Evolutionary conservation across 108 stramenopile genomes (phyloP).

Genomic region (Conticribra guillardii): DNA sequence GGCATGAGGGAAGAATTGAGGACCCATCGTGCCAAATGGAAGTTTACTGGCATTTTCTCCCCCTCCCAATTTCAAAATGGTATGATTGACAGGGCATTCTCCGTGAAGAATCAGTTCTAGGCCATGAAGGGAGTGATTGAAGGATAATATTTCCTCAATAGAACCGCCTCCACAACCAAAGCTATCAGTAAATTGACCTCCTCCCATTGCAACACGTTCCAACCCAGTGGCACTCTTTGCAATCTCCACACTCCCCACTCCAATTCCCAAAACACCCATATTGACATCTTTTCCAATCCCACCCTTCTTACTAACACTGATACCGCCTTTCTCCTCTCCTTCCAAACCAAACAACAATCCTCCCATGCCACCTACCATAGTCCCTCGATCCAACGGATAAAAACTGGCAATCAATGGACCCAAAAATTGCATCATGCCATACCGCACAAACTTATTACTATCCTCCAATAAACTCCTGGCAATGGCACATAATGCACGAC

Average conservation of each 20-base stretch:
- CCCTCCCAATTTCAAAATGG: conserved; percentile 19
- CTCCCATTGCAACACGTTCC: conserved; percentile 7
- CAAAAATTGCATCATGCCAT: conserved; percentile 92
- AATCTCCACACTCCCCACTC: conserved; percentile 38
- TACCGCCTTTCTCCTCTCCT: neutral
- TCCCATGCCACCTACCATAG: conserved; percentile 51
- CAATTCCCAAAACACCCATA: conserved; percentile 36
- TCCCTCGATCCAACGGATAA: conserved; percentile 72
- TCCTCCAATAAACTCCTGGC: conserved; percentile 75
- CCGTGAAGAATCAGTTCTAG: conserved; percentile 48
- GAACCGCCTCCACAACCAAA: conserved; percentile 4
- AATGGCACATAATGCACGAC: conserved; percentile 69
- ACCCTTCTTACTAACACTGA: neutral
- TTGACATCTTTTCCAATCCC: neutral
- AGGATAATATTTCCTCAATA: conserved; percentile 35
- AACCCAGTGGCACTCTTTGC: conserved; percentile 44
- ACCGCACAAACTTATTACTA: conserved; percentile 74
- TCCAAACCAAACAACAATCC: conserved; percentile 29
- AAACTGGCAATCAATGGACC: conserved; percentile 87
- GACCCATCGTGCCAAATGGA: conserved; percentile 63
- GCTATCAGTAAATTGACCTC: neutral
- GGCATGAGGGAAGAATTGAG: conserved; percentile 90
- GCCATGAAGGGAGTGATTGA: conserved; percentile 48
- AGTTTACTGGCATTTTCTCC: conserved; percentile 35
- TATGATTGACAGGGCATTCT: conserved; percentile 32